Conservation (phyloP, 106 monocot genomes). For the Platanthera zijinensis region DNA sequence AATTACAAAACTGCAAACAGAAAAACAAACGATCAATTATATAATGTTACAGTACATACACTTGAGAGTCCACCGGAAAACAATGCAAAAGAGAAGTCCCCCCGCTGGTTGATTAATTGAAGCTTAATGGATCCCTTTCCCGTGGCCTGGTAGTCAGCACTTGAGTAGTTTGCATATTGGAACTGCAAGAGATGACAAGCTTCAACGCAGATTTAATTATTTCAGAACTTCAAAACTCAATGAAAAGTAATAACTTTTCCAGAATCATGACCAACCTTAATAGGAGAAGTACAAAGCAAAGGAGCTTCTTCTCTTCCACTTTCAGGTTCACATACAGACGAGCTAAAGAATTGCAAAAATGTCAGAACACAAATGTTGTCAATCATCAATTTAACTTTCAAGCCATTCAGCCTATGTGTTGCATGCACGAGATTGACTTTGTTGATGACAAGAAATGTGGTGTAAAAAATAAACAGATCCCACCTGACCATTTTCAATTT, state of each 20-base stretch:
- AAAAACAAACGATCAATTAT: neutral
- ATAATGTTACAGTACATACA: conserved; percentile 32
- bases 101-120: conserved; percentile 91
- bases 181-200: conserved; percentile 48
- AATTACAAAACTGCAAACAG: neutral
- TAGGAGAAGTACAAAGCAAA: conserved; percentile 73
- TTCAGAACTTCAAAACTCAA: neutral
- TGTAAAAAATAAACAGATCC: neutral
- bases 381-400: neutral
- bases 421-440: neutral
- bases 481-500: neutral
- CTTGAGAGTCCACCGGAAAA: conserved; percentile 70
- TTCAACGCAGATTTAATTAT: neutral
- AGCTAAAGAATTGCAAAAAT: conserved; percentile 25
- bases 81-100: conserved; percentile 86
- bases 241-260: neutral
- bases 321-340: conserved; percentile 50
- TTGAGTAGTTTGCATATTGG: conserved; percentile 75
- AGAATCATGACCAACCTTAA: conserved; percentile 49
- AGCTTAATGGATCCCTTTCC: conserved; percentile 72
- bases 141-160: conserved; percentile 27
- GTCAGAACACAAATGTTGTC: neutral
- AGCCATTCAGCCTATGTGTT: neutral
- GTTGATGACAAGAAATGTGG: neutral
- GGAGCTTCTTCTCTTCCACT: conserved; percentile 45